Evolutionary conservation across 257 asterid genomes (phyloP).

Genomic region (Solanum clarkiae): DNA sequence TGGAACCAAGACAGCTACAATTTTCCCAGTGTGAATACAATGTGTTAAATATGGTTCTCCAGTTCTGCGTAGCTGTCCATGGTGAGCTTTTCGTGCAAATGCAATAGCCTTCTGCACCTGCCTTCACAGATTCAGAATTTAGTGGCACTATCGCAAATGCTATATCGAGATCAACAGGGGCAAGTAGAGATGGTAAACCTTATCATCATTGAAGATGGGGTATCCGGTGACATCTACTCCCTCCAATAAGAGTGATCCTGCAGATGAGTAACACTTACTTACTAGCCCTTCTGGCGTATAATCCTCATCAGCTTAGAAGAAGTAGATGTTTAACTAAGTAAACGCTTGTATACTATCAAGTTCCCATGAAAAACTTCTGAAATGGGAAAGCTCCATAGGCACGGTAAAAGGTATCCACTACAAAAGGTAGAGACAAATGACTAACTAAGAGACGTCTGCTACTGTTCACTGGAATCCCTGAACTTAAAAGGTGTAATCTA

Average conservation of each 20-base stretch:
- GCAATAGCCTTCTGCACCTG: conserved; percentile 98
- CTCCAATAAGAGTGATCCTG: conserved; percentile 75
- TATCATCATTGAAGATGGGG: conserved; percentile 64
- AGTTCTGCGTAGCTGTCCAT: conserved; percentile 86
- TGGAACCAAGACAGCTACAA: conserved; percentile 75
- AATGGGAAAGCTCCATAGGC: background rate
- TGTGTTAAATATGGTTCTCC: conserved; percentile 94
- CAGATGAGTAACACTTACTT: conserved; percentile 3
- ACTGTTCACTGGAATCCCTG: background rate
- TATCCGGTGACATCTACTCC: conserved; percentile 92
- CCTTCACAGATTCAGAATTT: conserved; percentile 60
- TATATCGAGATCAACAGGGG: conserved; percentile 9
- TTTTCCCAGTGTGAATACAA: conserved; percentile 89
- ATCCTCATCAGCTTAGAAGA: background rate
- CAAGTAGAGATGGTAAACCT: conserved; percentile 64
- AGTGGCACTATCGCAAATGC: conserved; percentile 13
- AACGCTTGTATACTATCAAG: background rate
- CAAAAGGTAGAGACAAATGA: background rate
- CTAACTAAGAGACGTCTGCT: background rate
- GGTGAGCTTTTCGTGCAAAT: conserved; percentile 88
- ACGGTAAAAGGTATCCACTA: background rate
- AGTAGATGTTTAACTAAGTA: background rate
- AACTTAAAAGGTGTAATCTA: background rate
- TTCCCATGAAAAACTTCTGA: background rate
- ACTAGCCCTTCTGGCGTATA: background rate